These are phyloP conservation scores for Coemansia umbellata DNA, from an alignment of 192 early-diverging fungal species.

Conservation along the genomic window DNA sequence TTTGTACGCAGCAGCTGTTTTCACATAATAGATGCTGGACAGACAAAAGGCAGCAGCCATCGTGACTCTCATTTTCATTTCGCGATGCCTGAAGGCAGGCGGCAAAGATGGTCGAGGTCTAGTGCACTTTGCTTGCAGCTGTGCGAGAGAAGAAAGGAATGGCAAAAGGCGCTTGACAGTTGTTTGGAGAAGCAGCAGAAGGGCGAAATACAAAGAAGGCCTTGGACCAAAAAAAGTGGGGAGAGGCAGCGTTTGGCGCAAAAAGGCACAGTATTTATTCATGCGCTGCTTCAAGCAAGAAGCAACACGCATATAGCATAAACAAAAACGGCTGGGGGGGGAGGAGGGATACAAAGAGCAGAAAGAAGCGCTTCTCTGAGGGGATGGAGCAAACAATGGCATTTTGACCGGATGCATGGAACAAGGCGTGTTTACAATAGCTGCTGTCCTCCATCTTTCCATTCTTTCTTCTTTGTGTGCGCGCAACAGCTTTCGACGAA, in stretches of 20 bases:
- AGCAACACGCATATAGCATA: neutral
- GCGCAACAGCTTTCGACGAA: too few relatives aligned
- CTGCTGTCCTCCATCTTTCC: neutral
- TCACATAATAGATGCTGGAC: too few relatives aligned
- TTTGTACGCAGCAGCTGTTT: too few relatives aligned
- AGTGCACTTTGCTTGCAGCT: too few relatives aligned
- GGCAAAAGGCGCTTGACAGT: neutral
- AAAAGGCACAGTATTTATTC: too few relatives aligned
- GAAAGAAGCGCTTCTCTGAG: neutral
- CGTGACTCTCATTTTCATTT: neutral
- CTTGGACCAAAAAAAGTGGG: too few relatives aligned
- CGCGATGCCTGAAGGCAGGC: too few relatives aligned
- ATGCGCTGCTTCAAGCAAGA: slow-evolving; percentile 1
- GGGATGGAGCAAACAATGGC: neutral
- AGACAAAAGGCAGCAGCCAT: too few relatives aligned
- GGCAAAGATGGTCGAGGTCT: slow-evolving; percentile 1
- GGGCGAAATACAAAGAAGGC: too few relatives aligned
- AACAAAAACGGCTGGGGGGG: neutral
- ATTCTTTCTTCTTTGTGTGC: too few relatives aligned
- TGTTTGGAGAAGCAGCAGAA: too few relatives aligned
- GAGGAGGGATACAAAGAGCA: neutral
- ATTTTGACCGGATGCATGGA: neutral
- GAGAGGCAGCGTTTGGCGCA: too few relatives aligned
- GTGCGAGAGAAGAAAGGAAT: slow-evolving; percentile 1
- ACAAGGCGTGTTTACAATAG: neutral